A percentile compares a stretch with the other conserved stretches of the same genome.
phyloP scores from a whole-genome alignment of 495 filamentous ascomycete species.

The Cenococcum geophilum region DNA sequence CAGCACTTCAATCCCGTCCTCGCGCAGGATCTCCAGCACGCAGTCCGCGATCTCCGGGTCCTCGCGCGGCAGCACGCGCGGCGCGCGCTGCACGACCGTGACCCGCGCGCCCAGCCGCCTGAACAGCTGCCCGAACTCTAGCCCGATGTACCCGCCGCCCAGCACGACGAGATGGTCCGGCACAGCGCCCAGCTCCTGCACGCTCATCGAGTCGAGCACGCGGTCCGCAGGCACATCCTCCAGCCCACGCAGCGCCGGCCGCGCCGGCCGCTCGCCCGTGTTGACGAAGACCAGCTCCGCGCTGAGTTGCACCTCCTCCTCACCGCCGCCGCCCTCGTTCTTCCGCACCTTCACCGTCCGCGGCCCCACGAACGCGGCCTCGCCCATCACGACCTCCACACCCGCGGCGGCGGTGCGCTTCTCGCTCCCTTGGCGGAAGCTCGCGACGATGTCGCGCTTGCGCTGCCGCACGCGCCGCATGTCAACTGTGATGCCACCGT shows the following conservation, averaged over 20 bases:
- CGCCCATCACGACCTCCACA: constrained; percentile 45
- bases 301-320: constrained; percentile 26
- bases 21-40: constrained; percentile 38
- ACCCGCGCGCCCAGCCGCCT: constrained; percentile 43
- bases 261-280: constrained; percentile 42
- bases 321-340: constrained; percentile 21
- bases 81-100: constrained; percentile 43
- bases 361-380: constrained; percentile 39
- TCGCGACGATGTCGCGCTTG: constrained; percentile 49
- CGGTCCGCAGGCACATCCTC: constrained; percentile 29
- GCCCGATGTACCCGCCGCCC: constrained; percentile 47
- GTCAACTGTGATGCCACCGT: constrained; percentile 35
- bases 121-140: constrained; percentile 51
- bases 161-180: constrained; percentile 47
- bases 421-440: constrained; percentile 45
- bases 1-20: constrained; percentile 41
- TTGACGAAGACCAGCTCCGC: constrained; percentile 46
- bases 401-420: constrained; percentile 36
- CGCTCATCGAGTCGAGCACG: constrained; percentile 45
- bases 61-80: constrained; percentile 42
- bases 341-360: constrained; percentile 36
- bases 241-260: constrained; percentile 36
- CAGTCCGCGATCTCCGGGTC: constrained; percentile 41
- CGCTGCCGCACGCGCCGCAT: constrained; percentile 46
- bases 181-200: constrained; percentile 44